phyloP scores from a whole-genome alignment of 495 filamentous ascomycete genomes.

The Recurvomyces mirabilis region DNA sequence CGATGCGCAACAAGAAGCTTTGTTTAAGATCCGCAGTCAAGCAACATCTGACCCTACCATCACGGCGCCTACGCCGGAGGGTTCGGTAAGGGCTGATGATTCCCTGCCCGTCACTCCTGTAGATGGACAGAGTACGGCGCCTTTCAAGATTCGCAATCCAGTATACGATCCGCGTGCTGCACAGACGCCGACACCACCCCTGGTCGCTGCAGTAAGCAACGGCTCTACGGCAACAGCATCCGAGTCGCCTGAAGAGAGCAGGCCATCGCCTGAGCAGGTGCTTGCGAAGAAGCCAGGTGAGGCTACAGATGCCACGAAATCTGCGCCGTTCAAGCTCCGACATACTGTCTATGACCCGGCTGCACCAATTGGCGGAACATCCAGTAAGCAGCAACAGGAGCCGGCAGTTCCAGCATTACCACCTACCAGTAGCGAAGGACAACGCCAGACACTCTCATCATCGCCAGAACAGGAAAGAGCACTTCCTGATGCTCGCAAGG shows the following conservation, averaged over 20 bases:
- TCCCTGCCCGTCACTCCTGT: not conserved
- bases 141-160: slow-evolving; percentile 10
- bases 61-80: not conserved
- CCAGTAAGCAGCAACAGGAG: no score
- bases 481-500: not conserved
- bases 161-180: slow-evolving; percentile 5
- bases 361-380: not conserved
- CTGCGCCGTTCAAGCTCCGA: slow-evolving; percentile 12
- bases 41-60: not conserved
- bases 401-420: not conserved
- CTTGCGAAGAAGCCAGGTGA: not conserved
- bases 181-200: no score
- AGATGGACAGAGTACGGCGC: not conserved
- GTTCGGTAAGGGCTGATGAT: not conserved
- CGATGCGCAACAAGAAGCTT: not conserved
- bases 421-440: not conserved
- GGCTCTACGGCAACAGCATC: no score
- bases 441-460: not conserved
- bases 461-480: no score
- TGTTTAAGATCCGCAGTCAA: slow-evolving; percentile 4
- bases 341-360: slow-evolving; percentile 6
- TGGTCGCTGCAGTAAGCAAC: no score
- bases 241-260: no score
- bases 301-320: slow-evolving; percentile 1
- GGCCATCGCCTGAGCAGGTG: not conserved